Conservation (phyloP, 164 flowering plant genomes). For the Nelumbo lutea region DNA sequence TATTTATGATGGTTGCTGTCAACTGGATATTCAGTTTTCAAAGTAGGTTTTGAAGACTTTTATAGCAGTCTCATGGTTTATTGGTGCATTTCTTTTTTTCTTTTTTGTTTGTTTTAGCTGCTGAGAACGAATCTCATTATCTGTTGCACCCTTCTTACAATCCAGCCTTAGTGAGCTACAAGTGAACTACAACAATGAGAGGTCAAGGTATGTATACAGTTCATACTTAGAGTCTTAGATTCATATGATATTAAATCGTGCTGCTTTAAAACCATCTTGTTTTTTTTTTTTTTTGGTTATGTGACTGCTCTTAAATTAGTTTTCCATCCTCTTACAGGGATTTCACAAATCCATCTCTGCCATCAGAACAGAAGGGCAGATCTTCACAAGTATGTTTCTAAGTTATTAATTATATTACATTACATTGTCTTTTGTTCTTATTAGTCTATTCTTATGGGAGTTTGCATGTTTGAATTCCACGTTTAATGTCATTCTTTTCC, state of each 20-base stretch:
- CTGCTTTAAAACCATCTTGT: not conserved
- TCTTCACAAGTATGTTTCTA: constrained; percentile 63
- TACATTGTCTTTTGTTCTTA: too few species aligned
- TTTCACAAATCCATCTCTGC: constrained; percentile 86
- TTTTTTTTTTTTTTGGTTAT: not conserved
- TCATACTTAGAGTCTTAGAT: too few species aligned
- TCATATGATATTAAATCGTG: not conserved
- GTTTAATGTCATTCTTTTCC: not conserved
- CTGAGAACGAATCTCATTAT: constrained; percentile 8
- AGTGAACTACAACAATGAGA: constrained; percentile 94
- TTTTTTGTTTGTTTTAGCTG: not conserved
- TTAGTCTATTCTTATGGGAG: too few species aligned
- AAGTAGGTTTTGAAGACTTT: constrained; percentile 46
- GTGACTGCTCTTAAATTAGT: too few species aligned
- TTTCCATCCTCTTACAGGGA: constrained; percentile 25
- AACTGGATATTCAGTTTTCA: constrained; percentile 93
- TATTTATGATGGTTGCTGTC: constrained; percentile 99
- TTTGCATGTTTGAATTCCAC: too few species aligned
- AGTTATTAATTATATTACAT: too few species aligned
- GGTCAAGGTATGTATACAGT: constrained; percentile 71
- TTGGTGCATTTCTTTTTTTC: not conserved
- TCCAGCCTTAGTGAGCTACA: constrained; percentile 91
- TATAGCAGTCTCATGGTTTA: not conserved
- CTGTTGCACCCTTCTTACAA: constrained; percentile 5
- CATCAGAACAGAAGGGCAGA: constrained; percentile 86